These are phyloP conservation scores for Hibiscus syriacus DNA, from an alignment of 345 rosid species.

Conservation along the genomic window DNA sequence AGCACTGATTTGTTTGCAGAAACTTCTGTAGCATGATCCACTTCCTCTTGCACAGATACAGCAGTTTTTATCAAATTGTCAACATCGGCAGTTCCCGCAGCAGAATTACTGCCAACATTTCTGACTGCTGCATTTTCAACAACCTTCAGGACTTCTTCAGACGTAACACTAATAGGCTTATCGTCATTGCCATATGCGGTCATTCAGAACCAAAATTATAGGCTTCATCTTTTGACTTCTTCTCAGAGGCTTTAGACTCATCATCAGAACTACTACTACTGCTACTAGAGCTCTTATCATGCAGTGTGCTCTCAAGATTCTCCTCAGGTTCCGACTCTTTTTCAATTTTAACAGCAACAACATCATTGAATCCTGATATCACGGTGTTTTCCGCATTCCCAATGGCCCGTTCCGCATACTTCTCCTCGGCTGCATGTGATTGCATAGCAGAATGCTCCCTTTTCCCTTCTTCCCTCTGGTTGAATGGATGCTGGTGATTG, in stretches of 20 bases:
- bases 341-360: conserved; percentile 13
- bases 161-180: conserved; percentile 16
- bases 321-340: conserved; percentile 30
- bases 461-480: conserved; percentile 26
- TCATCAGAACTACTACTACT: conserved; percentile 35
- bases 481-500: conserved; percentile 27
- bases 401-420: conserved; percentile 12
- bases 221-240: conserved; percentile 28
- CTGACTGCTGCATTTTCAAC: conserved; percentile 25
- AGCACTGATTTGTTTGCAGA: conserved; percentile 15
- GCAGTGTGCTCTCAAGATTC: conserved; percentile 25
- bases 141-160: conserved; percentile 22
- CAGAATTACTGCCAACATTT: conserved; percentile 20
- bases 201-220: conserved; percentile 12
- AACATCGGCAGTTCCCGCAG: conserved; percentile 21
- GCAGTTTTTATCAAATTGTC: conserved; percentile 19
- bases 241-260: conserved; percentile 33
- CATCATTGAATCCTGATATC: conserved; percentile 4
- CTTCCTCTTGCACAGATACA: conserved; percentile 23
- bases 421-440: conserved; percentile 22
- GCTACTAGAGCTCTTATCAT: conserved; percentile 36
- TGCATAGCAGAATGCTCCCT: conserved; percentile 21
- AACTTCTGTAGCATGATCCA: conserved; percentile 13
- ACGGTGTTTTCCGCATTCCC: conserved; percentile 18
- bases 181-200: conserved; percentile 11